Base-by-base conservation (phyloP, 176 grass and related monocot genomes). In the Rhynchospora pubera region DNA sequence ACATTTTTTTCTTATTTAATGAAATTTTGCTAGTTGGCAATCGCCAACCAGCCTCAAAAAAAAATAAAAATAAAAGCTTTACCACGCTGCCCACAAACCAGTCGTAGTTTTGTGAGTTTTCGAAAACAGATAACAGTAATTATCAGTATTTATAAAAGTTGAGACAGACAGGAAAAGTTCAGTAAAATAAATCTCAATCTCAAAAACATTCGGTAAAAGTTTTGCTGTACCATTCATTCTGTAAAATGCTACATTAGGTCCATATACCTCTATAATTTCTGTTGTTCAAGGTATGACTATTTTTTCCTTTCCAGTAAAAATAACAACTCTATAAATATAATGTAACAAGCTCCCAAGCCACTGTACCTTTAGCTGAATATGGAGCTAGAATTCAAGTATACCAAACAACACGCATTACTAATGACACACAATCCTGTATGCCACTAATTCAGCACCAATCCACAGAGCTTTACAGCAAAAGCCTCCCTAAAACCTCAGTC, bases 401-500 rank as follows among this genome's bases (percentile, higher is more conserved):
- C n/a, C 6, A 46, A 65, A 82, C 52, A 51, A 67, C 44, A 52
- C 50, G 34, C 16, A 82, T 64, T 66, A 52, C 16, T 7, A 65
- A 82, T 45, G n/a, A 44, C 28, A 82, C 32, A 62, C 19, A 80
- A 80, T 2, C 55, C 62, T 45, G 13, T 76, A 45, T 53, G n/a
- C 6, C 2, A 8, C 53, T 28, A 1, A 53, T 76, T 76, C 28
- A 53, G 23, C 47, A 76, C 13, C 72, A 55, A 30, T 28, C 7
- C 48, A 76, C 47, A 52, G 23, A 55, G 21, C 48, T 76, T 30
- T 79, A 42, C 59, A 1, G 87, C 16, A 83, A 83, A 24, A 85
- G 84, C 83, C 87, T 84, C 78, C 79, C 86, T 0, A 86, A 85
- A 44, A 79, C 83, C 19, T 85, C 79, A 30, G 77, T 87, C 79